Evolutionary conservation across 306 rosid species (phyloP).

Genomic region (Alnus glutinosa): DNA sequence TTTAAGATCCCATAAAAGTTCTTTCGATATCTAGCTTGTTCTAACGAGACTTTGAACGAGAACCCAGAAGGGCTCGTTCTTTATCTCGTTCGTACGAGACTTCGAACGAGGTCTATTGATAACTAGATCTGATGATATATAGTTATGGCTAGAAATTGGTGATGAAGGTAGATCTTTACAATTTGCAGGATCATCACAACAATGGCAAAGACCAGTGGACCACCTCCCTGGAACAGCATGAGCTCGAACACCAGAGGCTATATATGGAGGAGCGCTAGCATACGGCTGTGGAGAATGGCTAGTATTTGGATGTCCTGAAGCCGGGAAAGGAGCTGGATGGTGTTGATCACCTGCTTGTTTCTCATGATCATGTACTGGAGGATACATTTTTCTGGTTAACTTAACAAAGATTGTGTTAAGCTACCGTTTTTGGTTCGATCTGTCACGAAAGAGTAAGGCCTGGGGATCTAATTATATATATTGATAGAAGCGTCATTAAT

Average conservation of each 20-base stretch:
- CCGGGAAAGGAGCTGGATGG: constrained; percentile 25
- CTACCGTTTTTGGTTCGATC: background rate
- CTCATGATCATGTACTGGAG: constrained; percentile 32
- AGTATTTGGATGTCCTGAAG: background rate
- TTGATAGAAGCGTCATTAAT: background rate
- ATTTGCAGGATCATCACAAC: constrained; percentile 60
- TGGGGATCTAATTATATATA: background rate
- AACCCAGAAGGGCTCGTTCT: background rate
- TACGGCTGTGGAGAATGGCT: constrained; percentile 20
- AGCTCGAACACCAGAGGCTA: background rate
- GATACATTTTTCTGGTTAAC: constrained; percentile 39
- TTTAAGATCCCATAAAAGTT: too few relatives aligned
- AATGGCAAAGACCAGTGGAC: constrained; percentile 71
- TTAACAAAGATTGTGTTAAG: constrained; percentile 1
- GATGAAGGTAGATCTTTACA: constrained; percentile 39
- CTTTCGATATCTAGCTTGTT: too few relatives aligned
- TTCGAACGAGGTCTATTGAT: too few relatives aligned
- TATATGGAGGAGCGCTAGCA: constrained; percentile 33
- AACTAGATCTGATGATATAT: too few relatives aligned
- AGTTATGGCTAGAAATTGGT: background rate
- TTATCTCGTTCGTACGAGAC: too few relatives aligned
- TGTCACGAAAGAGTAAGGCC: background rate
- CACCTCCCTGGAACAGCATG: constrained; percentile 30
- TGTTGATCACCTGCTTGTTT: constrained; percentile 24
- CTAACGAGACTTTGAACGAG: too few relatives aligned